Evolutionary conservation across 345 rosid genomes (phyloP).

Genomic region (Barbarea vulgaris): DNA sequence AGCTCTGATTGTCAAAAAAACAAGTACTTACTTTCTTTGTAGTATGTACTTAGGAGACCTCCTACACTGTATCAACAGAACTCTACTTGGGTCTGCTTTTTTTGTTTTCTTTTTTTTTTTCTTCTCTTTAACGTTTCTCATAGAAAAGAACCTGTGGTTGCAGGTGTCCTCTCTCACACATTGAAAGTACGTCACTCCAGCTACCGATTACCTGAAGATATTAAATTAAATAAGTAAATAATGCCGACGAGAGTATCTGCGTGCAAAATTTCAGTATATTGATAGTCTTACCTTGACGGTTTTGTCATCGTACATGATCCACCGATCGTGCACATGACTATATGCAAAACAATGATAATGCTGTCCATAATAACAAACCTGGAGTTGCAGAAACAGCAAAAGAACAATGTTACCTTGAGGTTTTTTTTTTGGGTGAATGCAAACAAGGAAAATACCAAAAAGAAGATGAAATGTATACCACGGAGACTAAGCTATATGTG

Average conservation of each 20-base stretch:
- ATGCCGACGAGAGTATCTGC: background rate
- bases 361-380: conserved; percentile 99
- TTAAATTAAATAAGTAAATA: conserved; percentile 23
- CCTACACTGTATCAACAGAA: conserved; percentile 22
- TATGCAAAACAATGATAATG: conserved; percentile 98
- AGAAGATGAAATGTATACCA: conserved; percentile 54
- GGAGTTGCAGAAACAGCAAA: conserved; percentile 32
- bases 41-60: conserved; percentile 34
- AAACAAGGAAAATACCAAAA: background rate
- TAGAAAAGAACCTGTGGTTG: conserved; percentile 97
- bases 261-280: background rate
- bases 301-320: conserved; percentile 98
- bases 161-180: conserved; percentile 88
- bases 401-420: background rate
- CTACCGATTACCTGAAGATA: conserved; percentile 73
- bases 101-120: conserved; percentile 39
- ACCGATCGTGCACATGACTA: conserved; percentile 63
- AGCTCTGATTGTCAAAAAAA: conserved; percentile 17
- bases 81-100: conserved; percentile 19
- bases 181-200: conserved; percentile 79
- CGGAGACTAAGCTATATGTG: conserved; percentile 73
- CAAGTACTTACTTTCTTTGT: conserved; percentile 35
- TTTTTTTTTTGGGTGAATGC: background rate
- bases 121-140: conserved; percentile 73
- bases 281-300: conserved; percentile 72